A percentile compares a stretch with the other conserved stretches of the same genome.
Evolutionary conservation across 2,329 filamentous ascomycete species (phyloP).

Genomic region (Fonsecaea nubica): DNA sequence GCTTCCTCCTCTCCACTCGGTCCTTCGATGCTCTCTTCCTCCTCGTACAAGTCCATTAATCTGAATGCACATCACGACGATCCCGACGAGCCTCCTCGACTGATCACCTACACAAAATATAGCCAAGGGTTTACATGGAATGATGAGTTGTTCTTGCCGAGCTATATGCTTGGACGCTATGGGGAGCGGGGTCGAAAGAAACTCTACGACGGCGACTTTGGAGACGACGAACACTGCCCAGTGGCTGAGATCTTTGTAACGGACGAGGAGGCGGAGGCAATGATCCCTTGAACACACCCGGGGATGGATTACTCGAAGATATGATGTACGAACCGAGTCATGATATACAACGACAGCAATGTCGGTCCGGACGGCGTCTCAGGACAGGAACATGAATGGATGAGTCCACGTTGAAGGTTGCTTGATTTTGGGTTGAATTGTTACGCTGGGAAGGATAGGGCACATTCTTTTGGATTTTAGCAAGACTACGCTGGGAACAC

Average conservation of each 20-base stretch:
- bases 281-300: conserved; percentile 31
- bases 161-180: conserved; percentile 40
- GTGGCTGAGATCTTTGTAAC: conserved; percentile 42
- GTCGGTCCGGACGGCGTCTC: background rate
- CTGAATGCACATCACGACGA: conserved; percentile 38
- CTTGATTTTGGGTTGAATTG: background rate
- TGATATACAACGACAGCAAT: conserved; percentile 6
- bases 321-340: conserved; percentile 6
- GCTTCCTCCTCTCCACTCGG: conserved; percentile 37
- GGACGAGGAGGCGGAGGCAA: conserved; percentile 40
- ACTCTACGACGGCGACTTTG: conserved; percentile 40
- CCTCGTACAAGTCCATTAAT: conserved; percentile 42
- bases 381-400: background rate
- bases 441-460: background rate
- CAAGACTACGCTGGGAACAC: background rate
- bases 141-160: conserved; percentile 41
- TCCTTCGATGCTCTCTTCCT: conserved; percentile 40
- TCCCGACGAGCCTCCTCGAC: conserved; percentile 39
- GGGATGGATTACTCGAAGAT: conserved; percentile 1
- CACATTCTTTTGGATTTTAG: background rate
- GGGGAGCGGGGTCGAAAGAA: conserved; percentile 37
- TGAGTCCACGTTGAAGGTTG: background rate
- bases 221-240: conserved; percentile 39
- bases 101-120: conserved; percentile 41
- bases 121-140: conserved; percentile 43